Evolutionary conservation across 2,329 filamentous ascomycete genomes (phyloP).

Genomic region (Lasiodiplodia sp.): DNA sequence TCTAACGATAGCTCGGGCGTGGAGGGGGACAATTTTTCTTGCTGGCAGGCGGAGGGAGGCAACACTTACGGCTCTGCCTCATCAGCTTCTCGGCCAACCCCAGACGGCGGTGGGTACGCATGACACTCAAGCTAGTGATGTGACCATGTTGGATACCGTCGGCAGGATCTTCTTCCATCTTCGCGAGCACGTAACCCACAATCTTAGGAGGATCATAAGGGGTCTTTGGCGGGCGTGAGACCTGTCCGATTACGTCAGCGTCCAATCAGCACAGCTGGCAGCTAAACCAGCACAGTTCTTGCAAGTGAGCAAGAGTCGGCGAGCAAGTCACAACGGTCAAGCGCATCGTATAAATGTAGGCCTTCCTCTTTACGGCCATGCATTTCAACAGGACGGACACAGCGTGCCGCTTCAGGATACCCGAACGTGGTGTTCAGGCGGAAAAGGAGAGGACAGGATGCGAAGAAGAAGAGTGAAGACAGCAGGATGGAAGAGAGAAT

Average conservation of each 20-base stretch:
- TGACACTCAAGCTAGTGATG: slow-evolving; percentile 93
- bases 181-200: slow-evolving; percentile 97
- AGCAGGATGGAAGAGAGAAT: background rate
- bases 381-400: background rate
- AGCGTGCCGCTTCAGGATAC: background rate
- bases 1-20: background rate
- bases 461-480: background rate
- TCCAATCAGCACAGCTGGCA: background rate
- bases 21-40: background rate
- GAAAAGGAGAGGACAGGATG: slow-evolving; percentile 21
- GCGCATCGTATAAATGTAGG: background rate
- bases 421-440: background rate
- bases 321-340: background rate
- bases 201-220: slow-evolving; percentile 95
- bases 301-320: background rate
- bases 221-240: slow-evolving; percentile 75
- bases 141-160: slow-evolving; percentile 94
- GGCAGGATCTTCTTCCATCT: slow-evolving; percentile 98
- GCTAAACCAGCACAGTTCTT: background rate
- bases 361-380: background rate
- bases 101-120: slow-evolving; percentile 90
- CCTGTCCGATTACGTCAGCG: slow-evolving; percentile 46
- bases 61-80: slow-evolving; percentile 84
- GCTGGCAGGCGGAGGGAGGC: background rate
- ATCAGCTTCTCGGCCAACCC: slow-evolving; percentile 98